Percentiles rank a stretch among this genome's conserved stretches.
These are phyloP conservation scores for Sporothrix inflata DNA, from an alignment of 2,329 filamentous ascomycete species.

Conservation along the genomic window DNA sequence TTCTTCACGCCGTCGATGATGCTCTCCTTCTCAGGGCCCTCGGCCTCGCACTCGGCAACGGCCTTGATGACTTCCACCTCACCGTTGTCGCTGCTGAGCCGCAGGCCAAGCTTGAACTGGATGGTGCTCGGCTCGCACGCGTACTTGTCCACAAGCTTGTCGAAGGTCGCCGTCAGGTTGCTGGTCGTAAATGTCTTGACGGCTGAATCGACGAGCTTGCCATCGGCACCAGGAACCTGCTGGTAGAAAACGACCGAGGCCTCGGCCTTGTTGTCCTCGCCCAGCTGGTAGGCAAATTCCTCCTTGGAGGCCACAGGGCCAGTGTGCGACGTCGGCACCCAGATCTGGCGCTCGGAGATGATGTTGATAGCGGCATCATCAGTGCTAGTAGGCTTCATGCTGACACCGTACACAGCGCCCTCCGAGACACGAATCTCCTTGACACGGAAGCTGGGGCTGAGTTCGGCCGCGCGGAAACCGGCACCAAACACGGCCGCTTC, in stretches of 20 bases:
- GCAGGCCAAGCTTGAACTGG: constrained; percentile 76
- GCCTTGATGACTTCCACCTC: constrained; percentile 77
- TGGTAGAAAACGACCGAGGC: constrained; percentile 82
- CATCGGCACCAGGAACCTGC: constrained; percentile 56
- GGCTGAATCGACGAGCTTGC: constrained; percentile 59
- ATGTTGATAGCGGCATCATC: constrained; percentile 67
- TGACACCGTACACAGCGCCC: constrained; percentile 70
- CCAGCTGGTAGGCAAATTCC: constrained; percentile 79
- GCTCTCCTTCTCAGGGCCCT: constrained; percentile 71
- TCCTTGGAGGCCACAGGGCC: constrained; percentile 71
- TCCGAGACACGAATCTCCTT: constrained; percentile 93
- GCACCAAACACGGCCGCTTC: constrained; percentile 96
- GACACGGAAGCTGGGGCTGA: constrained; percentile 94
- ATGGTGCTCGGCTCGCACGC: constrained; percentile 77
- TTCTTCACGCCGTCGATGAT: constrained; percentile 95
- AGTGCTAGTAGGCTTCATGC: constrained; percentile 70
- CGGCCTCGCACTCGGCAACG: constrained; percentile 83
- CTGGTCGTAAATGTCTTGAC: constrained; percentile 71
- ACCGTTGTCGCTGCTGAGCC: constrained; percentile 72
- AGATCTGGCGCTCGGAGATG: constrained; percentile 78
- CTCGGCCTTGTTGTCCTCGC: constrained; percentile 61
- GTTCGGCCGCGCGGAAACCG: constrained; percentile 86
- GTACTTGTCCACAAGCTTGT: constrained; percentile 75
- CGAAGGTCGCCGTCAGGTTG: constrained; percentile 85
- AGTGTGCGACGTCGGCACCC: constrained; percentile 74